Base-by-base conservation (phyloP, 495 filamentous ascomycete genomes). In the Trichoderma virens region DNA sequence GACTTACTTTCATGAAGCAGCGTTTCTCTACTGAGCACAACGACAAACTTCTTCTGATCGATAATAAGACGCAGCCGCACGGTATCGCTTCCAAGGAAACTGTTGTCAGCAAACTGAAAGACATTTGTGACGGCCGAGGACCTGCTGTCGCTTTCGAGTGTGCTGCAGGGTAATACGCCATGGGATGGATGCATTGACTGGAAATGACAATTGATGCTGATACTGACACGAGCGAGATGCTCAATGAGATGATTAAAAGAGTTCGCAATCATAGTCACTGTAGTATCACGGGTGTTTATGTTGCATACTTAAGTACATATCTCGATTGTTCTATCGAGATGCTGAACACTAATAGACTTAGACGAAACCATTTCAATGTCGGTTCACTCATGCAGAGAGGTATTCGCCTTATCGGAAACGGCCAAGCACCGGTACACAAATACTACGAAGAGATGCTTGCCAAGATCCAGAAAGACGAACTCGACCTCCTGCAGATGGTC, bases 371-470 rank as follows among this genome's bases (percentile, higher is more conserved):
- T 67, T 91, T 93, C 81, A 90, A 90, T 68, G 87, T 95, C 68
- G 90, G 92, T 32, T 82, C 90, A 1, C 69, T 96, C 23, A 97
- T 96, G 92, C 86, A 96, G 74, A 86, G 88, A 59, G 91, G 92
- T 31, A 86, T 96, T 67, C 85, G 86, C 1, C 80, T 96, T 18
- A 88, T 90, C 65, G 90, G 92, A 54, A 91, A 91, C 70, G 91
- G 92, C 3, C 92, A 96, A 72, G 88, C 90, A 0, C 91, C 90
- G 0, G 90, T 95, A 5, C 90, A 93, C 51, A 83, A 84, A 63
- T 94, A 96, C 75, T 96, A 90, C 91, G 78, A 89, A 27, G 78
- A 90, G 1, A 75, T 95, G 28, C 79, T 93, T 62, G 72, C 82
- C 60, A 85, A 85, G 80, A 88, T 96, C 62, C 80, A 85, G 70